phyloP scores from a whole-genome alignment of 371 early-diverging fungal species.

The Rhizopus stolonifer region DNA sequence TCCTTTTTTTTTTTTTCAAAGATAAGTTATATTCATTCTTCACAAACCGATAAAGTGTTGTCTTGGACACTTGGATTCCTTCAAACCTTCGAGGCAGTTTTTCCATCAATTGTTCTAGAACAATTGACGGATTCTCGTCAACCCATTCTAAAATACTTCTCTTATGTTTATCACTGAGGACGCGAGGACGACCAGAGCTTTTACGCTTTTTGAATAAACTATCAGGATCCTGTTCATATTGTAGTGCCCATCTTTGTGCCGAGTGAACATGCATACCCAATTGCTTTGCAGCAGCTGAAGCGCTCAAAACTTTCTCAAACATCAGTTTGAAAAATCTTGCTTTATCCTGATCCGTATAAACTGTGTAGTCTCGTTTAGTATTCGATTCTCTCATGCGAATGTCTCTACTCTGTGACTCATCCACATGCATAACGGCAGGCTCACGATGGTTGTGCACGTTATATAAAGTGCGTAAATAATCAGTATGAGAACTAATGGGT shows the following conservation, averaged over 20 bases:
- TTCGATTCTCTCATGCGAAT: constrained; percentile 6
- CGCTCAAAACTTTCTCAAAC: constrained; percentile 14
- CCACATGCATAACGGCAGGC: constrained; percentile 4
- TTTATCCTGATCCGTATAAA: constrained; percentile 16
- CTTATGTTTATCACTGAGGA: constrained; percentile 11
- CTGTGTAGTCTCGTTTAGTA: background rate
- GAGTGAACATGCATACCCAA: constrained; percentile 34
- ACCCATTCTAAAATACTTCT: constrained; percentile 1
- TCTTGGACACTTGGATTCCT: no score
- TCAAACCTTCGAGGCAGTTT: background rate
- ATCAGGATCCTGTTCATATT: constrained; percentile 15
- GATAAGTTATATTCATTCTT: no score
- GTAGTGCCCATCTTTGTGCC: no score
- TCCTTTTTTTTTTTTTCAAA: no score
- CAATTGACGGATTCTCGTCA: background rate
- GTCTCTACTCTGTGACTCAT: constrained; percentile 11
- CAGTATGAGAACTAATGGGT: constrained; percentile 5
- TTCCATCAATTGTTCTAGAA: background rate
- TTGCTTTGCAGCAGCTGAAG: constrained; percentile 15
- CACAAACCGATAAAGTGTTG: no score
- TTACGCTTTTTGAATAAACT: no score
- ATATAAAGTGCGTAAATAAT: background rate
- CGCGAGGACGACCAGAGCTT: constrained; percentile 8
- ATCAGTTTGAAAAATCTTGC: no score
- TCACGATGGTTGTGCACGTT: no score